Percentiles rank a stretch among this genome's conserved stretches.
Evolutionary conservation across 169 alveolate genomes (phyloP).

Genomic region (Sarcocystis neurona): DNA sequence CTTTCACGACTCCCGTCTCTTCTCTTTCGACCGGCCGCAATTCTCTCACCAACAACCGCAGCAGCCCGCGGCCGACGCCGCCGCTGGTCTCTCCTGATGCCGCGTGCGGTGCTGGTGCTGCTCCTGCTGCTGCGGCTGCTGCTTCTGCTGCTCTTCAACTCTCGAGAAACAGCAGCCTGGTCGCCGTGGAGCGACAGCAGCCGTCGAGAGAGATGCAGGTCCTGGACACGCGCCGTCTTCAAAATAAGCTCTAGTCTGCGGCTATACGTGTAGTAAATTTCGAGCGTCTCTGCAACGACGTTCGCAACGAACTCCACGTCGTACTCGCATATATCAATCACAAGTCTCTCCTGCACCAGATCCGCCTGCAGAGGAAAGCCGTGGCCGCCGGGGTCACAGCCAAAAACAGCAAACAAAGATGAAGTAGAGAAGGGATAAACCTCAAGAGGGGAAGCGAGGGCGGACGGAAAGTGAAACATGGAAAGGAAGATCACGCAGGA

Average conservation of each 20-base stretch:
- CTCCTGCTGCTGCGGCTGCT: conserved; percentile 24
- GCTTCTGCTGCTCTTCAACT: background rate
- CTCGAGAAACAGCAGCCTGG: background rate
- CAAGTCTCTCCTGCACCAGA: conserved; percentile 30
- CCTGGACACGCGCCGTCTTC: conserved; percentile 13
- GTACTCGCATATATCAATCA: conserved; percentile 14
- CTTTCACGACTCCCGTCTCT: background rate
- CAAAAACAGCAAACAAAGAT: background rate
- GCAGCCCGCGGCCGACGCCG: no score
- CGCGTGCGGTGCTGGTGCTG: no score
- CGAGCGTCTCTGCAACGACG: conserved; percentile 50
- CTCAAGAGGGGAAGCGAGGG: no score
- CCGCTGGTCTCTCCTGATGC: no score
- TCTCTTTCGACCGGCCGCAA: background rate
- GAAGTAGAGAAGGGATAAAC: background rate
- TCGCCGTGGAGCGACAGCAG: background rate
- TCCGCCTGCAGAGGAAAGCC: conserved; percentile 41
- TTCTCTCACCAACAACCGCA: no score
- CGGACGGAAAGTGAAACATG: no score
- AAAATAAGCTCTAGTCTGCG: conserved; percentile 24
- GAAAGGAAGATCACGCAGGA: no score
- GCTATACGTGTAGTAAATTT: conserved; percentile 43
- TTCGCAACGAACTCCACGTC: conserved; percentile 44
- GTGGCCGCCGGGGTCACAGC: no score
- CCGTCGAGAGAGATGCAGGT: conserved; percentile 21